phyloP scores from a whole-genome alignment of 371 early-diverging fungal species.

The Capillidium rhysosporum region DNA sequence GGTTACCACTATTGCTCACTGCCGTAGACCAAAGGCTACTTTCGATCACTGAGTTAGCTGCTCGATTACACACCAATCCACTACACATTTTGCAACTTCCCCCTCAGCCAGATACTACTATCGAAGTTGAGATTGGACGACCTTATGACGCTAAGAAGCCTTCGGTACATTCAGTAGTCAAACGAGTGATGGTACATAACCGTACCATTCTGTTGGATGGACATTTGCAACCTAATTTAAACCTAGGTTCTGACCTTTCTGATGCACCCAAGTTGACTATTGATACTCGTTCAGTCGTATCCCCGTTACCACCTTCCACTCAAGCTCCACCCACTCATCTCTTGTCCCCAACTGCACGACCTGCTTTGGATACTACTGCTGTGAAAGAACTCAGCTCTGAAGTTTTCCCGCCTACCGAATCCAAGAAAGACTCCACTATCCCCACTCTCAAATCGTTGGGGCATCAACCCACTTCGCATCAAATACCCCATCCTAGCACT shows the following conservation, averaged over 20 bases:
- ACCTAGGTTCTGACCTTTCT: slow-evolving; percentile 23
- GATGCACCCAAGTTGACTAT: slow-evolving; percentile 7
- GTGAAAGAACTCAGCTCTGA: slow-evolving; percentile 1
- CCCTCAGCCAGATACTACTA: slow-evolving; percentile 66
- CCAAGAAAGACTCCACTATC: background rate
- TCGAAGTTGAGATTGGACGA: slow-evolving; percentile 66
- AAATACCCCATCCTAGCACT: background rate
- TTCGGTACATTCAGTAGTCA: slow-evolving; percentile 29
- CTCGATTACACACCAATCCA: slow-evolving; percentile 63
- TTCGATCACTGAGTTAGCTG: slow-evolving; percentile 52
- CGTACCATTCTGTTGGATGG: slow-evolving; percentile 73
- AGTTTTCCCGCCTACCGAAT: slow-evolving; percentile 11
- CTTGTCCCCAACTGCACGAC: slow-evolving; percentile 3
- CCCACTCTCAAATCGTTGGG: slow-evolving; percentile 8
- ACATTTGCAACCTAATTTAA: slow-evolving; percentile 11
- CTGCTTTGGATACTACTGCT: slow-evolving; percentile 6
- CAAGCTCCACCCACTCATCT: background rate
- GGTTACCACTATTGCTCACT: slow-evolving; percentile 57
- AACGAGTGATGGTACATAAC: slow-evolving; percentile 72
- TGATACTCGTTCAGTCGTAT: slow-evolving; percentile 6
- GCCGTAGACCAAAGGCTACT: slow-evolving; percentile 65
- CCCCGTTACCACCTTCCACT: background rate
- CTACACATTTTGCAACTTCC: slow-evolving; percentile 70
- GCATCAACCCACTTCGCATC: background rate
- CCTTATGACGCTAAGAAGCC: slow-evolving; percentile 14